Evolutionary conservation across 1,284 basidiomycete species (phyloP), one percentile per base, ranked within the genome.

Genomic region (Microbotryomycetes sp.): DNA sequence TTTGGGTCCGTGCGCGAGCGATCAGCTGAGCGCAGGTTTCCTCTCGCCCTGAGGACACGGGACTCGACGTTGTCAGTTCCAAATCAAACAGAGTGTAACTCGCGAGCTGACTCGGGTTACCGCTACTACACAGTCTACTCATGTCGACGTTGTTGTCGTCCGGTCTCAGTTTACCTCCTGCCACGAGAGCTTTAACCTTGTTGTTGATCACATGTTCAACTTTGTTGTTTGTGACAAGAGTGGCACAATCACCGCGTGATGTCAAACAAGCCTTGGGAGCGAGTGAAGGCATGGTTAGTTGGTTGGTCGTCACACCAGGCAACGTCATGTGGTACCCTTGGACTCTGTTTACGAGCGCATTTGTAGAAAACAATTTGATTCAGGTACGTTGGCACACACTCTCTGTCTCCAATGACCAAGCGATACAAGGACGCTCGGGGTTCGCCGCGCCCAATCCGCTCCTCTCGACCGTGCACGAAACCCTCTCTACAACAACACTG

Each of bases 281-380:
- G 49, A 74, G 79, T 52, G 74, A 72, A 4, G 70, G 77, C 26
- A 77, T 70, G 65, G 77, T 81, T 32, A 86, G 89, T 19, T 97
- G 89, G 79, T 80, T 97, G 69, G 86, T 88, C 15, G 79, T 97
- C 58, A 81, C 92, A 12, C 92, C 94, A 1, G 92, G 89, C 29
- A 82, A 81, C 32, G 88, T 87, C 72, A 75, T 91, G 51, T 90
- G 87, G 78, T 87, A 87, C 70, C 94, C 94, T 29, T 98, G 92
- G 93, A 92, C 91, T 2, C 82, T 98, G 63, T 76, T 93, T 28
- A 92, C 88, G 0, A 85, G 90, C 1, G 86, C 84, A 12, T 84
- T 94, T 65, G 88, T 96, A 51, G 94, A 98, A 78, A 83, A 85
- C 53, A 86, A 82, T 62, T 71, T 92, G 60, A 77, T 90, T 67